These are phyloP conservation scores for Sanguinoderma infundibulare DNA, from an alignment of 1,284 basidiomycete genomes.

Conservation along the genomic window DNA sequence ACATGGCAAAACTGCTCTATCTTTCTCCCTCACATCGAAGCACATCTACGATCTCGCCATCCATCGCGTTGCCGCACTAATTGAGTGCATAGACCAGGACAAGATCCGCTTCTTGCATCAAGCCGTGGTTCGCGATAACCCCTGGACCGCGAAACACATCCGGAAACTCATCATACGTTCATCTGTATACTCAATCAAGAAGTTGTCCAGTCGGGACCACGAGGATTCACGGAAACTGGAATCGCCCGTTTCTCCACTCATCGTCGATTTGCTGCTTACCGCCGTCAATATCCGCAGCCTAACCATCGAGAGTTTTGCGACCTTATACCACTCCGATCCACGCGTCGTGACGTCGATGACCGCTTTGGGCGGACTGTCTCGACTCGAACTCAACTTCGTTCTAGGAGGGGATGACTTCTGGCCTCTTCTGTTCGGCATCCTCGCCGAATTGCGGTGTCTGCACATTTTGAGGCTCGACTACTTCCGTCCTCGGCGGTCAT, in stretches of 20 bases:
- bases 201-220: not conserved
- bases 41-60: constrained; percentile 4
- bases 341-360: not conserved
- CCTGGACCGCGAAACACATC: not conserved
- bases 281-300: not conserved
- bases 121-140: not conserved
- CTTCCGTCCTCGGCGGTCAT: not conserved
- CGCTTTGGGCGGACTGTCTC: not conserved
- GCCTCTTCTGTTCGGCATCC: not conserved
- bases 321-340: not conserved
- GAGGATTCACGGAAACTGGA: not conserved
- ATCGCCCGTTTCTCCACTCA: not conserved
- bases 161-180: not conserved
- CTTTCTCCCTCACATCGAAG: constrained; percentile 7
- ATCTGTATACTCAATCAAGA: not conserved
- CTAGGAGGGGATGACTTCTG: not conserved
- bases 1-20: constrained; percentile 6
- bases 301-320: not conserved
- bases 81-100: not conserved
- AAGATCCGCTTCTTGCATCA: not conserved
- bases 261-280: not conserved
- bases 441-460: not conserved
- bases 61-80: not conserved
- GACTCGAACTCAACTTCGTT: not conserved
- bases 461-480: not conserved